Base-by-base conservation (phyloP, 108 stramenopile species). In the Nitzschia palea region DNA sequence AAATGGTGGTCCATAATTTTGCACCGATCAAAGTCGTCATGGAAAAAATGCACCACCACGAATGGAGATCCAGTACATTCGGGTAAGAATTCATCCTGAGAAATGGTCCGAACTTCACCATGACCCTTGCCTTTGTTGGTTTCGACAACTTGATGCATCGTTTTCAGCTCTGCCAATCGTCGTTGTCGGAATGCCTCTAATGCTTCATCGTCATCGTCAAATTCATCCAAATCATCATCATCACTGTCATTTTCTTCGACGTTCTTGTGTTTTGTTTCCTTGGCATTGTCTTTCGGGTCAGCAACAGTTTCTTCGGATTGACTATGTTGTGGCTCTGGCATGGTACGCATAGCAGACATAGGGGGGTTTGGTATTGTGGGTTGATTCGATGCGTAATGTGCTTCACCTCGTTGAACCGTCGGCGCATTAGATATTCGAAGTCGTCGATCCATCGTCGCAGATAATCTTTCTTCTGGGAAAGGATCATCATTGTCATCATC, bases 1-100 rank as follows among this genome's bases (percentile, higher is more conserved):
- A 99, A 75, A 68, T 97, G 97, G 70, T 91, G 89, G 61, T 98
- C 94, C 97, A 99, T 96, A 60, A 99, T 86, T 67, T 94, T 91
- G 62, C 95, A 97, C 26, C 89, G 78, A 70, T 90, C 84, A 71
- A 98, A 98, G 42, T 98, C 97, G 15, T 93, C 78, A 70, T 99
- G 97, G 73, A 85, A 98, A 74, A 97, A 99, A 52, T 99, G 98
- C 3, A 96, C 88, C 30, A 81, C 86, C 36, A 94, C 90, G 62
- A 80, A 65, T 62, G 85, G 84, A 20, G 63, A 65, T 1, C 81
- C 80, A n/a, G 67, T 65, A 2, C 82, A 81, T 84, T 99, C 97
- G 3, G 95, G 70, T 27, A 99, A 76, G 71, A 98, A 99, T 51
- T 98, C 96, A 61, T 98, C 97, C 67, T 99, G 96, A 14, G 70